phyloP scores from a whole-genome alignment of 1,284 basidiomycete species.

The Testicularia cyperi region DNA sequence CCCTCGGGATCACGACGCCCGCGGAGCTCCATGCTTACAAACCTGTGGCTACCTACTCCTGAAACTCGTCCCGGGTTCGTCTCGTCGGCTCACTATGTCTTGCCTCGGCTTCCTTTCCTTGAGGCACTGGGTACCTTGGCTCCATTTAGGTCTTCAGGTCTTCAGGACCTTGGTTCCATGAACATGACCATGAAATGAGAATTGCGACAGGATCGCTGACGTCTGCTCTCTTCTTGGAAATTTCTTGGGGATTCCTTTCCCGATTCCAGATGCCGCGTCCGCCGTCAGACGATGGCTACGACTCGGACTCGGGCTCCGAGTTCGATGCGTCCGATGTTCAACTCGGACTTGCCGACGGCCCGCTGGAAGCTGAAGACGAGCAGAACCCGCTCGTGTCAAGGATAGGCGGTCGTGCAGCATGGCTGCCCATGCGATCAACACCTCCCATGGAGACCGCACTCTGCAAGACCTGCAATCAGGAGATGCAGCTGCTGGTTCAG shows the following conservation, averaged over 20 bases:
- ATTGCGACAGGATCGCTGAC: background rate
- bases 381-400: conserved; percentile 57
- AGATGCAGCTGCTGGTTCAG: conserved; percentile 58
- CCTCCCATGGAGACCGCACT: conserved; percentile 30
- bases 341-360: conserved; percentile 54
- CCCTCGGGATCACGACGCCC: no score
- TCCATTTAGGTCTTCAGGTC: background rate
- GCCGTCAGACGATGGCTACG: conserved; percentile 46
- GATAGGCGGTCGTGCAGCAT: conserved; percentile 54
- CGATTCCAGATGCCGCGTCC: conserved; percentile 31
- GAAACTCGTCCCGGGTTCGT: conserved; percentile 4
- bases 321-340: conserved; percentile 45
- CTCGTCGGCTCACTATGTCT: background rate
- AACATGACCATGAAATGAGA: no score
- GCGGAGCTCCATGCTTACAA: conserved; percentile 47
- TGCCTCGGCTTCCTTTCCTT: no score
- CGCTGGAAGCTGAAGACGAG: conserved; percentile 50
- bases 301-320: conserved; percentile 47
- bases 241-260: background rate
- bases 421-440: conserved; percentile 44
- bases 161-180: background rate
- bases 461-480: conserved; percentile 43
- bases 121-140: no score
- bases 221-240: conserved; percentile 3
- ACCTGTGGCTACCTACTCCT: conserved; percentile 54